Conservation (phyloP, 1,284 basidiomycete genomes). For the Ustanciosporium gigantosporum region DNA sequence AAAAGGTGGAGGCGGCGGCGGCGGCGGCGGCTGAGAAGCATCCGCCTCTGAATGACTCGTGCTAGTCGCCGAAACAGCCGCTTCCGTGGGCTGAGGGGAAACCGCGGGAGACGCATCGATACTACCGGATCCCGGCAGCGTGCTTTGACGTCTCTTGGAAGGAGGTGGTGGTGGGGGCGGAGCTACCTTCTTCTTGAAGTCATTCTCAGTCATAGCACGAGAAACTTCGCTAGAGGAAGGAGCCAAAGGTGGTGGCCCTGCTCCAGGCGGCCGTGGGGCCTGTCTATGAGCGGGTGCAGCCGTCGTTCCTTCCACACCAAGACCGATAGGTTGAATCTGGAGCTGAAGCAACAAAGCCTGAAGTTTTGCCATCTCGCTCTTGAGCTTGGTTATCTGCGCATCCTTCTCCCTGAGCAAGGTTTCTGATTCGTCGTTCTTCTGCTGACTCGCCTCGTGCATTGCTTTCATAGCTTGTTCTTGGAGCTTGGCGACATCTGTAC, state of each 20-base stretch:
- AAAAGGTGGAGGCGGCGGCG: too few relatives aligned
- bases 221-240: too few relatives aligned
- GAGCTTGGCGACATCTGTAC: slow-evolving; percentile 45
- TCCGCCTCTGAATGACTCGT: too few relatives aligned
- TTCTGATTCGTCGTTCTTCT: slow-evolving; percentile 9
- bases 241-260: too few relatives aligned
- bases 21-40: too few relatives aligned
- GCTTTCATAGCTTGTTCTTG: slow-evolving; percentile 41
- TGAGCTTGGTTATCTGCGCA: slow-evolving; percentile 23
- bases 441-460: slow-evolving; percentile 14
- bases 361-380: slow-evolving; percentile 31
- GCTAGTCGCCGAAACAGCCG: too few relatives aligned
- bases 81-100: too few relatives aligned
- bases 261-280: slow-evolving; percentile 30
- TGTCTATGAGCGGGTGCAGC: slow-evolving; percentile 25
- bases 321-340: slow-evolving; percentile 29
- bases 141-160: slow-evolving; percentile 6
- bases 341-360: slow-evolving; percentile 41
- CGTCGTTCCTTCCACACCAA: slow-evolving; percentile 7
- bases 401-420: slow-evolving; percentile 17
- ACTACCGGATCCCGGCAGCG: background rate
- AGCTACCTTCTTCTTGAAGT: slow-evolving; percentile 71
- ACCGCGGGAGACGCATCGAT: too few relatives aligned
- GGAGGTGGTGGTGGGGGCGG: slow-evolving; percentile 63
- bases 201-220: slow-evolving; percentile 68